These are phyloP conservation scores for Wallacemonas sp. DNA, from an alignment of 208 protist genomes.

Conservation along the genomic window DNA sequence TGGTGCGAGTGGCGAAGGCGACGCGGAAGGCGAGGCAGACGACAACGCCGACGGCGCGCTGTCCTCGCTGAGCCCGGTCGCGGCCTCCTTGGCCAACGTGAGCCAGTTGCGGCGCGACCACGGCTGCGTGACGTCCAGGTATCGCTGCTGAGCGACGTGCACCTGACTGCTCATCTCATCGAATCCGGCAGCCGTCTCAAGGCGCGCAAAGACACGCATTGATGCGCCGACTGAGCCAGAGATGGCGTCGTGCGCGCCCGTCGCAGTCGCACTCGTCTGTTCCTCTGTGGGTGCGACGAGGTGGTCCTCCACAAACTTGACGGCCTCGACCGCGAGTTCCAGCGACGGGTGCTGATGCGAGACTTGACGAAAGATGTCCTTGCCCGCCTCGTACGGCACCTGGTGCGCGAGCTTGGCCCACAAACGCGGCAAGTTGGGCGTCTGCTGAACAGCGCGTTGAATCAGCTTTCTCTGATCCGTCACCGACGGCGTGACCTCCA, in stretches of 20 bases:
- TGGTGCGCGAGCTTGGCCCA: conserved; percentile 73
- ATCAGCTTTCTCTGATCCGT: conserved; percentile 66
- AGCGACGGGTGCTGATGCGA: conserved; percentile 60
- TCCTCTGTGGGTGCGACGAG: too few species aligned
- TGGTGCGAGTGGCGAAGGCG: neutral
- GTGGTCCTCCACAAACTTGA: conserved; percentile 71
- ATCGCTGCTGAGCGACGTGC: conserved; percentile 30
- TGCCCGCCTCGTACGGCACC: conserved; percentile 53
- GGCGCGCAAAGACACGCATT: neutral
- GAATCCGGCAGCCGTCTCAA: conserved; percentile 1
- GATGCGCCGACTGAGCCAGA: neutral
- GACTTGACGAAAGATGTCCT: conserved; percentile 68
- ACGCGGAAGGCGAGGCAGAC: neutral
- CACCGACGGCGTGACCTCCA: conserved; percentile 39
- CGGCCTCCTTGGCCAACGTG: conserved; percentile 16
- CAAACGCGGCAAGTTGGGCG: conserved; percentile 59
- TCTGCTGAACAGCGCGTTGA: conserved; percentile 58
- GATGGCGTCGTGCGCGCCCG: too few species aligned
- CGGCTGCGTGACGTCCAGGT: conserved; percentile 31
- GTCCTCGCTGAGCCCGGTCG: neutral
- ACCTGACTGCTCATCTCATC: conserved; percentile 28
- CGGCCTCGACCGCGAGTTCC: conserved; percentile 68
- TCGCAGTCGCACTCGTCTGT: neutral
- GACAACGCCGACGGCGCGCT: neutral
- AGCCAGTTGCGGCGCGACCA: conserved; percentile 34